Base-by-base conservation (phyloP, 2,329 filamentous ascomycete genomes). In the Cladosporium sp. region DNA sequence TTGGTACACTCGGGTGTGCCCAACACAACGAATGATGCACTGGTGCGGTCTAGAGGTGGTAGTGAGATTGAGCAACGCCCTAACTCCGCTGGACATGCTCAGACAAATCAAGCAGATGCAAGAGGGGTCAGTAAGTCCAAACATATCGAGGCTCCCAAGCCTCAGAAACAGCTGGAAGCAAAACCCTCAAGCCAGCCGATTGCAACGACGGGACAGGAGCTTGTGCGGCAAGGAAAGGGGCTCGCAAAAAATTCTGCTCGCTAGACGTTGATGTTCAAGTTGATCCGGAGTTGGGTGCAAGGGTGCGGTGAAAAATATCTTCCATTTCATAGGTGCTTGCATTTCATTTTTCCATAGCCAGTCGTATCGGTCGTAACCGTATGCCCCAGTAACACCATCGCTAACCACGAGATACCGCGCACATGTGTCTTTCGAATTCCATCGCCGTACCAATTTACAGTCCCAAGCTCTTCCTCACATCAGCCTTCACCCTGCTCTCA, bases 401-500 rank as follows among this genome's bases (percentile, higher is more conserved):
- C 45, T 48, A 49, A 41, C 6, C 43, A 38, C 36, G 20, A 19
- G 33, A 36, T 36, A 25, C 42, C 20, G 11, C 36, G 22, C 27
- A 13, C 20, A 19, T 42, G 16, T n/a, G 19, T 19, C 15, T 25
- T 38, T 13, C 32, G 15, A 20, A 36, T 3, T 22, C 7, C 20
- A 15, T 25, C 22, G 47, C 19, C 20, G n/a, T n/a, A n/a, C n/a
- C n/a, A n/a, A 8, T 33, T 75, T 72, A 90, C 60, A 95, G 70
- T 1, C 90, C 90, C 61, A 95, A 69, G 67, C 85, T 87, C 63
- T 81, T 80, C 64, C 86, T 78, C 35, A 96, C 91, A 55, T 89
- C 86, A 54, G 88, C 85, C 61, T 86, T 79, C 32, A 98, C 93
- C 69, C 84, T 84, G 65, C 80, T 79, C 72, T 96, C 91, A 72